phyloP scores from a whole-genome alignment of 1,284 basidiomycete genomes.

The Boletus smithii region DNA sequence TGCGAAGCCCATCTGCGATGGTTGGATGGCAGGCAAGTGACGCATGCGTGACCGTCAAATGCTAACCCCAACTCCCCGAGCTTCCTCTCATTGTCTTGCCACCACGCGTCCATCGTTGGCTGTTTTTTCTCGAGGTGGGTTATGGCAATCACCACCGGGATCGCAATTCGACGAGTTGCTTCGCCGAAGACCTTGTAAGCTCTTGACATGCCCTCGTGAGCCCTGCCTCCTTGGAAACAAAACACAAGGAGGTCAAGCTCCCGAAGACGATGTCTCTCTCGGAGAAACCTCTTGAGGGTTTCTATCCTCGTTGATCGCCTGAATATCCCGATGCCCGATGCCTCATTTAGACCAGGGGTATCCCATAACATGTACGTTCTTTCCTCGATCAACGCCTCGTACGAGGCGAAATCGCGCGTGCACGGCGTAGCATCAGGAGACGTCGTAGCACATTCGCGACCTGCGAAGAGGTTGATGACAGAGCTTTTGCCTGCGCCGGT shows the following conservation, averaged over 20 bases:
- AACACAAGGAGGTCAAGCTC: constrained; percentile 25
- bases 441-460: not conserved
- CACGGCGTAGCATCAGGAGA: constrained; percentile 21
- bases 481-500: constrained; percentile 28
- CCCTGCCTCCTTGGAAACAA: constrained; percentile 19
- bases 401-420: constrained; percentile 14
- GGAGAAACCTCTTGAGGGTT: constrained; percentile 19
- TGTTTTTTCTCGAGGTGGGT: constrained; percentile 28
- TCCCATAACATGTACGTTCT: constrained; percentile 26
- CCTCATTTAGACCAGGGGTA: constrained; percentile 28
- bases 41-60: constrained; percentile 28
- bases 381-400: constrained; percentile 16
- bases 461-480: constrained; percentile 28
- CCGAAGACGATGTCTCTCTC: not conserved
- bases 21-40: constrained; percentile 22
- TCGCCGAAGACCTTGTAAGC: constrained; percentile 20
- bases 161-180: constrained; percentile 13
- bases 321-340: constrained; percentile 12
- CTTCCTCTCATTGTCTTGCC: constrained; percentile 23
- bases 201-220: constrained; percentile 6
- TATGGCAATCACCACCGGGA: constrained; percentile 29
- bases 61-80: constrained; percentile 14
- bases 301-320: not conserved
- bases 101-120: constrained; percentile 33
- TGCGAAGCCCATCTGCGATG: constrained; percentile 21